Conservation (phyloP, 2,329 filamentous ascomycete genomes). For the Gaeumannomyces sp. region DNA sequence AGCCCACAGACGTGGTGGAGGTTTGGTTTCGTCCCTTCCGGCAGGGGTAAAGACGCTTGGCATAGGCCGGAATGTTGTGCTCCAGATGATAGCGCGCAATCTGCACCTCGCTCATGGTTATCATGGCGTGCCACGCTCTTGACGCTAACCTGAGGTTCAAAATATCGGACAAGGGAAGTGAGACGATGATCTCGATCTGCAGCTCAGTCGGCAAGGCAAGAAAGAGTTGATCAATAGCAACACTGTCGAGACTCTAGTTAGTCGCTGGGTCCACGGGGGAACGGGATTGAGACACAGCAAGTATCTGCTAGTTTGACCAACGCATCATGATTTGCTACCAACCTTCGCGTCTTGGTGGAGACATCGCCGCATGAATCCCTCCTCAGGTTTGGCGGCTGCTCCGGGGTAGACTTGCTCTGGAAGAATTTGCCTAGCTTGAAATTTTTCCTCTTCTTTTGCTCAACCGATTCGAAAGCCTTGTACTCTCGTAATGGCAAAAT, state of each 20-base stretch:
- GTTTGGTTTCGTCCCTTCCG: constrained; percentile 41
- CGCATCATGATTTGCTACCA: not conserved
- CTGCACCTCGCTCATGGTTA: constrained; percentile 53
- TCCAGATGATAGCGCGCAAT: constrained; percentile 57
- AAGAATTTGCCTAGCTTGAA: constrained; percentile 8
- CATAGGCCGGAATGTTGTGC: constrained; percentile 54
- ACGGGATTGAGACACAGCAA: not conserved
- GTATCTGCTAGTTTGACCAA: not conserved
- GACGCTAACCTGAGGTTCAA: constrained; percentile 54
- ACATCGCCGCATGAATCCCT: constrained; percentile 13
- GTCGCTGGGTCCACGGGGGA: too few species aligned
- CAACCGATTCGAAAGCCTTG: constrained; percentile 23
- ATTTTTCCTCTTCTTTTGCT: constrained; percentile 34
- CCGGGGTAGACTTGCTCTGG: not conserved
- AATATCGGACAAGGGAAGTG: constrained; percentile 53
- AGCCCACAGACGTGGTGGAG: constrained; percentile 58
- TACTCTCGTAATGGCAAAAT: constrained; percentile 44
- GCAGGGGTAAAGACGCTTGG: constrained; percentile 52
- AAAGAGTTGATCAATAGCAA: constrained; percentile 52
- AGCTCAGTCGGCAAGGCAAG: constrained; percentile 53
- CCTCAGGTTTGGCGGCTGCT: not conserved
- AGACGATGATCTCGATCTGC: constrained; percentile 56
- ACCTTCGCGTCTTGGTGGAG: constrained; percentile 27
- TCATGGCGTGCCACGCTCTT: constrained; percentile 51
- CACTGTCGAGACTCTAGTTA: constrained; percentile 20